Base-by-base conservation (phyloP, 495 filamentous ascomycete species). In the Poronia punctata region DNA sequence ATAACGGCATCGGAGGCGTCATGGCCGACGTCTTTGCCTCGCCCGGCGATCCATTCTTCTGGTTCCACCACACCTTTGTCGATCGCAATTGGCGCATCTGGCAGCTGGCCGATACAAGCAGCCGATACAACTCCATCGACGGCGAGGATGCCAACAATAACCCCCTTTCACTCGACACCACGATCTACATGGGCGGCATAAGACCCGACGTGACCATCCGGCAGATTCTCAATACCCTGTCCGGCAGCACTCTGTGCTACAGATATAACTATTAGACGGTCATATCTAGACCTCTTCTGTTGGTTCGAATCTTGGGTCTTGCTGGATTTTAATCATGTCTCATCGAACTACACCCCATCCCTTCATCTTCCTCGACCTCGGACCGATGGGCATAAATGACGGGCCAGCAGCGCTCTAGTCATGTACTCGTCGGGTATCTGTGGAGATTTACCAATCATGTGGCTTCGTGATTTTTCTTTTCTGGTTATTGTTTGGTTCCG, bases 21-120 rank as follows among this genome's bases (percentile, higher is more conserved):
- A 57, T 59, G 47, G 42, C 48, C 7, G 53, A 59, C 15, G 25
- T 60, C 0, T 40, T 40, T 39, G 25, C 39, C 4, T 53, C 55
- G 17, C 57, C 60, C 15, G 38, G 35, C 7, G 60, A 63, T 18
- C 60, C 60, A 2, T 43, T 52, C 42, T 63, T 63, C 31, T 61
- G 36, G 31, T 46, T 63, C 23, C 61, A 65, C 36, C 61, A 65
- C 30, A 51, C 48, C 26, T 59, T 57, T 27, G 39, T 65, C 17
- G 61, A 65, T 43, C 50, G 57, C 7, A 35, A 52, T 6, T 63
- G 50, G 53, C 72, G 71, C 61, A 78, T 82, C 28, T 86, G 83
- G 83, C 55, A 65, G 49, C 45, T 50, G 31, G 35, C 49, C 22
- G 45, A 62, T 38, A 31, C 55, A 1, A 39, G 33, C 3, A 35